Percentiles rank a stretch among this genome's conserved stretches.
Conservation (phyloP, 2,329 filamentous ascomycete genomes). For the Fusarium domesticum region DNA sequence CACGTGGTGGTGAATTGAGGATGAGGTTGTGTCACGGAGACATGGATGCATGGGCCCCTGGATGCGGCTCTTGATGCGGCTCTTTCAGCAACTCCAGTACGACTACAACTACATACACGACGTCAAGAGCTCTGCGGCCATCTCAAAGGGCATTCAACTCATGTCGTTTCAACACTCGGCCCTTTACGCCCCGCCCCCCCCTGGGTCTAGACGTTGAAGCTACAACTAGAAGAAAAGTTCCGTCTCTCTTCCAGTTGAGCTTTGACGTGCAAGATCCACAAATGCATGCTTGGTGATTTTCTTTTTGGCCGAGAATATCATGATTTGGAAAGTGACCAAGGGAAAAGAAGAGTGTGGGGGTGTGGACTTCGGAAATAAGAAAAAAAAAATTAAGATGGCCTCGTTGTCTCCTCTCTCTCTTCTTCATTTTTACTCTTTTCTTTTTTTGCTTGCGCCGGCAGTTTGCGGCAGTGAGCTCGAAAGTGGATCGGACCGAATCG, state of each 20-base stretch:
- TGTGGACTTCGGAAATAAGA: not conserved
- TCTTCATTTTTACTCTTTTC: too few relatives aligned
- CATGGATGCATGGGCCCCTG: not conserved
- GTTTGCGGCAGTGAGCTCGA: not conserved
- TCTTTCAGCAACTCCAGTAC: not conserved
- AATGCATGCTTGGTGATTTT: not conserved
- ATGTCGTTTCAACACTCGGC: too few relatives aligned
- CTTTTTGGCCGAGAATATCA: not conserved
- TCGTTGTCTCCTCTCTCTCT: not conserved
- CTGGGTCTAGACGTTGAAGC: not conserved
- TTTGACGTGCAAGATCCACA: not conserved
- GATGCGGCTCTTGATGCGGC: not conserved
- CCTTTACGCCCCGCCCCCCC: not conserved
- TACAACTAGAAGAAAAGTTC: not conserved
- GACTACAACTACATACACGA: too few relatives aligned
- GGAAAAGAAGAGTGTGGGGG: not conserved
- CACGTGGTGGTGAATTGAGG: too few relatives aligned
- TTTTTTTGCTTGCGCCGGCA: not conserved
- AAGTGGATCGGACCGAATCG: not conserved
- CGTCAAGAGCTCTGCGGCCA: too few relatives aligned
- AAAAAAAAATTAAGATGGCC: not conserved
- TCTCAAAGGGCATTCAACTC: too few relatives aligned
- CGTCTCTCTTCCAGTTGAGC: not conserved
- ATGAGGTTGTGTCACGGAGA: not conserved
- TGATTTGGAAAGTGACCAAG: not conserved